Evolutionary conservation across 2,329 filamentous ascomycete species (phyloP).

Genomic region (Botrytis fabae): DNA sequence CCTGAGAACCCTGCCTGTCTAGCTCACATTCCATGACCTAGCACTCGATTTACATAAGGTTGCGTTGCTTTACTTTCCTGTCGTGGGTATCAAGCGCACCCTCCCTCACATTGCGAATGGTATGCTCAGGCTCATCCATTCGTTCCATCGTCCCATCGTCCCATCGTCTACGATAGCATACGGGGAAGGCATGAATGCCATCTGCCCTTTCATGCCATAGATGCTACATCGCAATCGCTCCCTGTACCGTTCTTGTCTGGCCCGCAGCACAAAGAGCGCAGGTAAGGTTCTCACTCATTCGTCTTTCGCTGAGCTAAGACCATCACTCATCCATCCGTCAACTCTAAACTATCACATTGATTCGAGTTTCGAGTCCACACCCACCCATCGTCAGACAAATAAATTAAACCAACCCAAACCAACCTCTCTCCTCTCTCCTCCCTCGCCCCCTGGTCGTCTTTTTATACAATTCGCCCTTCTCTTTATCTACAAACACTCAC

Average conservation of each 20-base stretch:
- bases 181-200: background rate
- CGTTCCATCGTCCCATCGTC: background rate
- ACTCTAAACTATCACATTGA: background rate
- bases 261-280: background rate
- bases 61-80: background rate
- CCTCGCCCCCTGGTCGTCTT: background rate
- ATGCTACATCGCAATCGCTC: background rate
- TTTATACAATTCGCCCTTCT: background rate
- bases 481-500: background rate
- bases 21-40: background rate
- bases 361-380: conserved; percentile 12
- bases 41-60: background rate
- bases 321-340: conserved; percentile 3
- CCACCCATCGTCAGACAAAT: background rate
- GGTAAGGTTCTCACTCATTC: background rate
- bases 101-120: background rate
- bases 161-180: background rate
- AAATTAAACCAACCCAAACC: background rate
- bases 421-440: background rate
- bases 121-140: background rate
- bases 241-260: background rate
- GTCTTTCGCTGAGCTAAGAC: conserved; percentile 1
- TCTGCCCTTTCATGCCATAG: background rate
- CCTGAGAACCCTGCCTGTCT: background rate
- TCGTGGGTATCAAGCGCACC: background rate